These are phyloP conservation scores for Dactylellina leptospora DNA, from an alignment of 2,329 filamentous ascomycete species.

Conservation along the genomic window DNA sequence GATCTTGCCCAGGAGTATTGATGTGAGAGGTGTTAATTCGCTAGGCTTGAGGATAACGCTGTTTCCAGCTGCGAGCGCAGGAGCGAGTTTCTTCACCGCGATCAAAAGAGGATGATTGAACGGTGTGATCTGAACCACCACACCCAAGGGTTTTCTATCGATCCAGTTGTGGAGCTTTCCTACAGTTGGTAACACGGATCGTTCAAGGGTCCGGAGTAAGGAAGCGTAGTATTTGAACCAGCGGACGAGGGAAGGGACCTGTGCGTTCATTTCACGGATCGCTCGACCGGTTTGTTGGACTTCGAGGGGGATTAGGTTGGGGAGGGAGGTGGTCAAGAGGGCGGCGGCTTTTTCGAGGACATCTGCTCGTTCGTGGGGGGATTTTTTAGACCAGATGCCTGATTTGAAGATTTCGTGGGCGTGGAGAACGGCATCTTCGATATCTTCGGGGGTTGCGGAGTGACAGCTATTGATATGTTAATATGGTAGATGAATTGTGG, in stretches of 20 bases:
- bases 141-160: conserved; percentile 67
- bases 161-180: conserved; percentile 70
- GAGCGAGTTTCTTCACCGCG: conserved; percentile 58
- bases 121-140: conserved; percentile 68
- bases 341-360: conserved; percentile 70
- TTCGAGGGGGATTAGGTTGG: conserved; percentile 70
- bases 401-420: conserved; percentile 65
- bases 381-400: conserved; percentile 68
- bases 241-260: conserved; percentile 71
- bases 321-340: conserved; percentile 66
- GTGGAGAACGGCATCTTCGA: conserved; percentile 61
- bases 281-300: conserved; percentile 74
- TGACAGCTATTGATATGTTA: conserved; percentile 62
- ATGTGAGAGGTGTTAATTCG: conserved; percentile 62
- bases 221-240: conserved; percentile 79
- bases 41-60: conserved; percentile 60
- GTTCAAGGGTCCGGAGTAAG: conserved; percentile 73
- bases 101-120: conserved; percentile 70
- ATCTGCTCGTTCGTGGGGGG: conserved; percentile 69
- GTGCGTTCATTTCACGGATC: conserved; percentile 74
- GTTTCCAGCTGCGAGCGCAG: conserved; percentile 59
- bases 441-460: conserved; percentile 63
- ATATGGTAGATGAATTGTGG: neutral
- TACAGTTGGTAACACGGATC: conserved; percentile 71
- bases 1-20: conserved; percentile 60